Conservation (phyloP, 768 basidiomycete genomes). For the Leccinum variicolor region DNA sequence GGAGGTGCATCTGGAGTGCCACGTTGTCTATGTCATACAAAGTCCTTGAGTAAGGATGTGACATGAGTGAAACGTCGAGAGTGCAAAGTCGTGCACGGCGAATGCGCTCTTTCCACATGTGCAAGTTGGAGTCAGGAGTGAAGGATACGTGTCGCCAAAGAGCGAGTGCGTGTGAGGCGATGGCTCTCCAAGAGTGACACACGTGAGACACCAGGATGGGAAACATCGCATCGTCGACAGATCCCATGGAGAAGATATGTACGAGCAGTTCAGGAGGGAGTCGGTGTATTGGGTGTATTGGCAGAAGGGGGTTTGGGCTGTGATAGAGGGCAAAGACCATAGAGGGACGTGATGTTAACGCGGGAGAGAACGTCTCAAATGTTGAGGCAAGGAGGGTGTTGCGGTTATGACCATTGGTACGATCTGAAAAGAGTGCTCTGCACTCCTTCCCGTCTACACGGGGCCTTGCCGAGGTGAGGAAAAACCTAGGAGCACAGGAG, state of each 20-base stretch:
- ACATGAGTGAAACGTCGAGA: constrained; percentile 56
- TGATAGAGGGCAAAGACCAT: constrained; percentile 27
- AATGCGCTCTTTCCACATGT: constrained; percentile 65
- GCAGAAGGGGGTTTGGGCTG: constrained; percentile 15
- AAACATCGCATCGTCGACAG: constrained; percentile 52
- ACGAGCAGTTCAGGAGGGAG: constrained; percentile 65
- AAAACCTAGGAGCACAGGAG: not conserved
- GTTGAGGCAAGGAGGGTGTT: constrained; percentile 12
- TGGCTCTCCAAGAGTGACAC: constrained; percentile 59
- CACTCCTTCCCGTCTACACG: constrained; percentile 19
- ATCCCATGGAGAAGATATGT: constrained; percentile 59
- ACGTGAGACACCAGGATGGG: constrained; percentile 67
- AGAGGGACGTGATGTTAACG: constrained; percentile 23
- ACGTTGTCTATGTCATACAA: constrained; percentile 39
- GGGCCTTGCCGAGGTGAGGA: constrained; percentile 13
- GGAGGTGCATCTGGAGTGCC: constrained; percentile 60
- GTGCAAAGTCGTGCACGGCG: constrained; percentile 56
- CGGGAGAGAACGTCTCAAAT: constrained; percentile 14
- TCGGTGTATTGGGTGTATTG: constrained; percentile 49
- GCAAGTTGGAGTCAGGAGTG: constrained; percentile 36
- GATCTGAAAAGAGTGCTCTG: constrained; percentile 19
- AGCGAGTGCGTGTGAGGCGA: constrained; percentile 55
- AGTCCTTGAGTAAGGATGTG: constrained; percentile 24
- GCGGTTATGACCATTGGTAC: constrained; percentile 17
- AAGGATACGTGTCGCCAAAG: constrained; percentile 65